A percentile compares a stretch with the other conserved stretches of the same genome.
Evolutionary conservation across 208 protist species (phyloP).

Genomic region (Sergeia podlipaevii): DNA sequence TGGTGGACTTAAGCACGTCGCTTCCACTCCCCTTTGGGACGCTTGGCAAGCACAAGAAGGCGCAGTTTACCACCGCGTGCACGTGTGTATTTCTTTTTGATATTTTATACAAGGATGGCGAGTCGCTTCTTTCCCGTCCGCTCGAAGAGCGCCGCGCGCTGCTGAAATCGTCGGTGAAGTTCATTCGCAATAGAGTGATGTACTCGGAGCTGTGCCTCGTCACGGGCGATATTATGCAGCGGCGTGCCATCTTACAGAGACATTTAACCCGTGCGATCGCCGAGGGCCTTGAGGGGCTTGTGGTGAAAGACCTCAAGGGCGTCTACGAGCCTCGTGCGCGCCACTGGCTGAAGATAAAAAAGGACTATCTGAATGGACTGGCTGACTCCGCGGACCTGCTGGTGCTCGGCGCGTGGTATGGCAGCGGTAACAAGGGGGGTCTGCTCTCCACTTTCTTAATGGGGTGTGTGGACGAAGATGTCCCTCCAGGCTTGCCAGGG

Average conservation of each 20-base stretch:
- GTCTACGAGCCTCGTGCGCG: slow-evolving; percentile 71
- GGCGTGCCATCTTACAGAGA: slow-evolving; percentile 23
- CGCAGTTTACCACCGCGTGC: slow-evolving; percentile 53
- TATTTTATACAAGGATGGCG: slow-evolving; percentile 76
- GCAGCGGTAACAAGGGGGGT: slow-evolving; percentile 68
- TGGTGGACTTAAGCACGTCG: slow-evolving; percentile 65
- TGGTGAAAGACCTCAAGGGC: slow-evolving; percentile 68
- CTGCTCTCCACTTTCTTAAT: slow-evolving; percentile 73
- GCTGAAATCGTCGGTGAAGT: slow-evolving; percentile 26
- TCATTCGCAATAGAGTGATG: slow-evolving; percentile 40
- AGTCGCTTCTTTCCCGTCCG: slow-evolving; percentile 26
- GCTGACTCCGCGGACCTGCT: slow-evolving; percentile 83
- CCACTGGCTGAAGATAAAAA: slow-evolving; percentile 90
- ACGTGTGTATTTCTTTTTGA: slow-evolving; percentile 84
- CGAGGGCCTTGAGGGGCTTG: slow-evolving; percentile 72
- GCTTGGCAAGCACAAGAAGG: slow-evolving; percentile 71
- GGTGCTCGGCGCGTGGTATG: slow-evolving; percentile 75
- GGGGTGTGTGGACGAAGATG: slow-evolving; percentile 45
- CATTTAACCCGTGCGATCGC: slow-evolving; percentile 56
- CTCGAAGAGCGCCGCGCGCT: slow-evolving; percentile 30
- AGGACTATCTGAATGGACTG: slow-evolving; percentile 80
- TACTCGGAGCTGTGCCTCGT: slow-evolving; percentile 62
- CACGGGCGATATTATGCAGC: slow-evolving; percentile 24
- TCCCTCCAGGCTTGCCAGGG: slow-evolving; percentile 14
- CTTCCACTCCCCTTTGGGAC: slow-evolving; percentile 85